Conservation (phyloP, 148 eudicot species). For the Rhododendron kiyosumense region DNA sequence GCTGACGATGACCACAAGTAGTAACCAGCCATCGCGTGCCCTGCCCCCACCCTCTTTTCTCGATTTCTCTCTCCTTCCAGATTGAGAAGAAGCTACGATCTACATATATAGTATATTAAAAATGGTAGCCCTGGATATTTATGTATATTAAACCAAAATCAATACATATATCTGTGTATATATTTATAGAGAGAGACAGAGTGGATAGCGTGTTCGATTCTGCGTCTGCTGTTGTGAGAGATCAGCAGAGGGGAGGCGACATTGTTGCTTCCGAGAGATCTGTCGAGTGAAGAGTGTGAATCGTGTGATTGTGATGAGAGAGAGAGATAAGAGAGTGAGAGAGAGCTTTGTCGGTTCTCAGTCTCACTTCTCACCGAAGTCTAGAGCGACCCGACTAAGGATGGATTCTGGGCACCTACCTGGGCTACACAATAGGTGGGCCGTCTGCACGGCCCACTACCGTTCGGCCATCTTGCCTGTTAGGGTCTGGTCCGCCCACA, state of each 20-base stretch:
- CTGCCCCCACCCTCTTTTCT: not conserved
- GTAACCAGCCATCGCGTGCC: slow-evolving; percentile 15
- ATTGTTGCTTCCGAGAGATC: not conserved
- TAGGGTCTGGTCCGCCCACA: no score
- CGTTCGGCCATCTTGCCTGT: no score
- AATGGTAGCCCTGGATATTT: not conserved
- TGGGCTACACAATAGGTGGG: no score
- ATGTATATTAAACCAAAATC: not conserved
- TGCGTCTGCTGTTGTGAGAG: not conserved
- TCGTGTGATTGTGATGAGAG: not conserved
- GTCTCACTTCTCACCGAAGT: no score
- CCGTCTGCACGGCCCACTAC: no score
- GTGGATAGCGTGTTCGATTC: not conserved
- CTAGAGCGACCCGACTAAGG: no score
- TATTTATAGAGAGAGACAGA: not conserved
- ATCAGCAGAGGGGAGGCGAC: not conserved
- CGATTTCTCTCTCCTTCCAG: not conserved
- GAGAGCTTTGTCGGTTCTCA: no score
- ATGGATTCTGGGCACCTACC: no score
- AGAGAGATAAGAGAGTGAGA: not conserved
- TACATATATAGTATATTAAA: not conserved
- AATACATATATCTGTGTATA: no score
- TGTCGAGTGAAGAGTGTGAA: not conserved
- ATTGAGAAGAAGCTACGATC: not conserved
- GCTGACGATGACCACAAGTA: slow-evolving; percentile 20